Conservation (phyloP, 371 early-diverging fungal species). For the Mortierella sp. region DNA sequence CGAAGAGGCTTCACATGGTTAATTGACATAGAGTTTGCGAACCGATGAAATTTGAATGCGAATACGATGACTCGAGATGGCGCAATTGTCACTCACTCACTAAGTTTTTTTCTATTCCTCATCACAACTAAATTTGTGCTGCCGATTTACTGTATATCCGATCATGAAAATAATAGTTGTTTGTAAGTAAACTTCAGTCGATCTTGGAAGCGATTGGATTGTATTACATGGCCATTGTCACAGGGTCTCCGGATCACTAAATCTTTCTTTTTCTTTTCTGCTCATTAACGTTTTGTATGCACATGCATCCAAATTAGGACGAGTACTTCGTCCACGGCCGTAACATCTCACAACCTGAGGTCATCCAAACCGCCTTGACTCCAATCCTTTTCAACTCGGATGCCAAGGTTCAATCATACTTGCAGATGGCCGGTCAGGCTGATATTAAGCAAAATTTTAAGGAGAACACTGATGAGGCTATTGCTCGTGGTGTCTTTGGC, state of each 20-base stretch:
- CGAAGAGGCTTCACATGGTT: neutral
- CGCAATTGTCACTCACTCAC: neutral
- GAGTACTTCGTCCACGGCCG: slow-evolving; percentile 45
- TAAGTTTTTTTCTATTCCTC: neutral
- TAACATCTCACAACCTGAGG: slow-evolving; percentile 49
- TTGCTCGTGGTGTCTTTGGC: slow-evolving; percentile 57
- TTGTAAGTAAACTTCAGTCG: slow-evolving; percentile 32
- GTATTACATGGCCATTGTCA: neutral
- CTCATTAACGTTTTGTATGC: neutral
- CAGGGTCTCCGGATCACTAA: neutral
- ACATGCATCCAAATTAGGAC: slow-evolving; percentile 20
- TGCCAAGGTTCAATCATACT: slow-evolving; percentile 23
- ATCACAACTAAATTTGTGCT: neutral
- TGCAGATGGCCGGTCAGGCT: slow-evolving; percentile 31
- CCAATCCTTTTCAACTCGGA: slow-evolving; percentile 33
- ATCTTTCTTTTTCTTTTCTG: neutral
- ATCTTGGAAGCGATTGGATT: slow-evolving; percentile 19
- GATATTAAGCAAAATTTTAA: slow-evolving; percentile 45
- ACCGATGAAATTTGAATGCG: neutral
- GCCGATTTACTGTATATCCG: neutral
- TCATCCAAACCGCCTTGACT: slow-evolving; percentile 37
- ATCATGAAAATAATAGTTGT: slow-evolving; percentile 18
- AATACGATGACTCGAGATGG: neutral
- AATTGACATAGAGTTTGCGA: neutral
- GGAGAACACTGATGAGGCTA: slow-evolving; percentile 50